phyloP scores from a whole-genome alignment of 2,329 filamentous ascomycete species.

The Fusarium lyarnte region DNA sequence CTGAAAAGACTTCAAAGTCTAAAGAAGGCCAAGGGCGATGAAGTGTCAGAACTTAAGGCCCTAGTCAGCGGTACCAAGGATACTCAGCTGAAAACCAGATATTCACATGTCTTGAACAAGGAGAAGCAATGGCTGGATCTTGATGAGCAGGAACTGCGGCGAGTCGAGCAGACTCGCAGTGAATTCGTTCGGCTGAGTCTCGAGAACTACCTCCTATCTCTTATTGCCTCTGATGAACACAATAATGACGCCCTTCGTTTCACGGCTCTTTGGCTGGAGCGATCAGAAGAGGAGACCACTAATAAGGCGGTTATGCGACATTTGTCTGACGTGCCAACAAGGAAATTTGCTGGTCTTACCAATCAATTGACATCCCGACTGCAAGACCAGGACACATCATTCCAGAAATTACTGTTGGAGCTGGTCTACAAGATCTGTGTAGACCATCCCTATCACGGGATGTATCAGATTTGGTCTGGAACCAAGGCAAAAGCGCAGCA shows the following conservation, averaged over 20 bases:
- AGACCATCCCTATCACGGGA: constrained; percentile 95
- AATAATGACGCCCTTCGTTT: constrained; percentile 92
- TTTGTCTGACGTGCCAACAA: constrained; percentile 79
- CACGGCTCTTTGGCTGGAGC: constrained; percentile 92
- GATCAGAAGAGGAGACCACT: constrained; percentile 77
- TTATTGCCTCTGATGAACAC: constrained; percentile 86
- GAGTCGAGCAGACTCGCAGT: constrained; percentile 78
- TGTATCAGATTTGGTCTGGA: constrained; percentile 95
- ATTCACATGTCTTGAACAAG: constrained; percentile 71
- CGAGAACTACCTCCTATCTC: constrained; percentile 89
- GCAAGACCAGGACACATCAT: constrained; percentile 73
- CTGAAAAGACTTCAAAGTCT: constrained; percentile 82
- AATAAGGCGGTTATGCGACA: constrained; percentile 80
- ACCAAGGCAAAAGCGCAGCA: constrained; percentile 73
- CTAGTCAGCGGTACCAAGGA: constrained; percentile 62
- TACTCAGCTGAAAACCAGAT: constrained; percentile 62
- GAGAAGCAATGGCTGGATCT: constrained; percentile 91
- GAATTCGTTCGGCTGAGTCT: constrained; percentile 89
- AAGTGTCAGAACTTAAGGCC: constrained; percentile 77
- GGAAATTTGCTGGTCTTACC: constrained; percentile 92
- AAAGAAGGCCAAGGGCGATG: constrained; percentile 80
- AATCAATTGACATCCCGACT: constrained; percentile 97
- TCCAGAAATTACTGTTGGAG: constrained; percentile 78
- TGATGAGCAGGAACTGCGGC: constrained; percentile 85
- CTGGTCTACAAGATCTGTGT: constrained; percentile 85